Conservation (phyloP, 2,329 filamentous ascomycete genomes). For the Aspergillus hiratsukae region DNA sequence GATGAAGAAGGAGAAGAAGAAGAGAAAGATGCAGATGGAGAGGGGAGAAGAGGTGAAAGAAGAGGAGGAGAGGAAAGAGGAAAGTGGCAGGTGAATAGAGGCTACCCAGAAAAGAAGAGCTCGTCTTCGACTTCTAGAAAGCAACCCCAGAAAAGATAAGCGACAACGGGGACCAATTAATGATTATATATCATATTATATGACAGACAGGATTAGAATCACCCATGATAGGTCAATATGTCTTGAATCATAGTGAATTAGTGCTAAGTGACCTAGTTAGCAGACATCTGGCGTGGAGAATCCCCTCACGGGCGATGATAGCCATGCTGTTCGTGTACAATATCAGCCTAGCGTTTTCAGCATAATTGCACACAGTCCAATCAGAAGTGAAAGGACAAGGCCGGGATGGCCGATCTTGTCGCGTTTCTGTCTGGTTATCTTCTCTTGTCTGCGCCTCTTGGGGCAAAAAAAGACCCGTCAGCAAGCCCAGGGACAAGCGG, state of each 20-base stretch:
- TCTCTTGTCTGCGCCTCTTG: background rate
- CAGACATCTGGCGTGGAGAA: background rate
- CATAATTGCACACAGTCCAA: background rate
- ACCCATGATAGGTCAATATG: background rate
- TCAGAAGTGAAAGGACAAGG: background rate
- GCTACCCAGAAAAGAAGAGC: background rate
- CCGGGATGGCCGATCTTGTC: background rate
- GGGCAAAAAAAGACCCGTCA: background rate
- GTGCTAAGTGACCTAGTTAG: too few relatives aligned
- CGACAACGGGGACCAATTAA: background rate
- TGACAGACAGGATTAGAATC: too few relatives aligned
- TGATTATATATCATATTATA: background rate
- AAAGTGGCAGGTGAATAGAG: background rate
- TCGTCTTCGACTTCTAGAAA: background rate
- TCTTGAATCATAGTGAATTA: background rate
- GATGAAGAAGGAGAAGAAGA: background rate
- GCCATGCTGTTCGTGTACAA: background rate
- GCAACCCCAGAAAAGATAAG: background rate
- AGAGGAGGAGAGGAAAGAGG: background rate
- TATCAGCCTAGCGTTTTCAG: background rate
- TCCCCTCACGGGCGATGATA: background rate
- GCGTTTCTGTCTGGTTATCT: background rate
- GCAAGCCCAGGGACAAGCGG: background rate
- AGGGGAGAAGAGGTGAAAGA: background rate
- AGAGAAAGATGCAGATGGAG: background rate